Evolutionary conservation across 805 yeast genomes (phyloP).

Genomic region (Candida multigemmis): DNA sequence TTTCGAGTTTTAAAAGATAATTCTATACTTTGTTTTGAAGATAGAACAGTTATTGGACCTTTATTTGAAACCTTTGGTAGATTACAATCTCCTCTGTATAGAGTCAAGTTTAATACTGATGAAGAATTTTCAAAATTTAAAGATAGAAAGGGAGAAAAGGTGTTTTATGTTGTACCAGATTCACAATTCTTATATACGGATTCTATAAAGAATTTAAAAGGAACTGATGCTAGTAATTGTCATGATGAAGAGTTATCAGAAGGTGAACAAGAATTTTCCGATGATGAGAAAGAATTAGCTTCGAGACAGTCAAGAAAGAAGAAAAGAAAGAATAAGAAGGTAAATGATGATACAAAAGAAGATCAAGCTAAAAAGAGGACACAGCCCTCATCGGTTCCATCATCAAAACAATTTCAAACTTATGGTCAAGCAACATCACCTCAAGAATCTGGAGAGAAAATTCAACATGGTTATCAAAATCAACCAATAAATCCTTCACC

Average conservation of each 20-base stretch:
- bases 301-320: slow-evolving; percentile 57
- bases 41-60: slow-evolving; percentile 63
- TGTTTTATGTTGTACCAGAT: slow-evolving; percentile 71
- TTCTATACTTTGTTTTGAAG: slow-evolving; percentile 70
- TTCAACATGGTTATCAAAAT: slow-evolving; percentile 1
- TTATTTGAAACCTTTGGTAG: slow-evolving; percentile 88
- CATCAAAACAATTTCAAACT: slow-evolving; percentile 10
- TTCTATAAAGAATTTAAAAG: slow-evolving; percentile 58
- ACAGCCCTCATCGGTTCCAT: slow-evolving; percentile 1
- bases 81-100: slow-evolving; percentile 69
- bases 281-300: slow-evolving; percentile 81
- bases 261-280: slow-evolving; percentile 91
- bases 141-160: slow-evolving; percentile 44
- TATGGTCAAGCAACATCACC: slow-evolving; percentile 10
- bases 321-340: slow-evolving; percentile 39
- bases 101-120: slow-evolving; percentile 54
- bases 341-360: slow-evolving; percentile 8
- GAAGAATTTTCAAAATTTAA: slow-evolving; percentile 41
- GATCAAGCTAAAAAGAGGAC: slow-evolving; percentile 3
- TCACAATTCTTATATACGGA: slow-evolving; percentile 76
- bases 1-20: slow-evolving; percentile 74
- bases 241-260: slow-evolving; percentile 91
- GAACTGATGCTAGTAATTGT: slow-evolving; percentile 91
- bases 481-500: slow-evolving; percentile 1
- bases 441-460: slow-evolving; percentile 1